Percentiles rank a stretch among this genome's conserved stretches.
Evolutionary conservation across 352 stramenopile genomes (phyloP).

Genomic region (Phytopythium aichiense): DNA sequence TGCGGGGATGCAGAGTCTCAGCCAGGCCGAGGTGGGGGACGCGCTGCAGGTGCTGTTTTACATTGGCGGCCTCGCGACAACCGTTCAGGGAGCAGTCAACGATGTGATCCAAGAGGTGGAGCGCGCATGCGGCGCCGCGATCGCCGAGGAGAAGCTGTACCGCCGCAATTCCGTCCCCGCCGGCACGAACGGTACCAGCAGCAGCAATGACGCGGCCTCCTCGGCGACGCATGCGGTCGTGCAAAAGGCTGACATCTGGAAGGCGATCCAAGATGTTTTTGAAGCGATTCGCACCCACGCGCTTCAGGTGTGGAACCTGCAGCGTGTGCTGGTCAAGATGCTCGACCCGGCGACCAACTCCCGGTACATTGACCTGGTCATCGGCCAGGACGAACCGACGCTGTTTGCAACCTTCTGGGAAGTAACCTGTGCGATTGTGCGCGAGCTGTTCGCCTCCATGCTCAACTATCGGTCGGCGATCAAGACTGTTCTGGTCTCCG

Average conservation of each 20-base stretch:
- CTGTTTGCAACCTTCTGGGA: constrained; percentile 87
- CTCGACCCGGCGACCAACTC: constrained; percentile 33
- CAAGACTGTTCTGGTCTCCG: constrained; percentile 67
- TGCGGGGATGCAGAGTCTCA: constrained; percentile 47
- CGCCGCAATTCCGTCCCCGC: constrained; percentile 11
- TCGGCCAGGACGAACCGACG: constrained; percentile 68
- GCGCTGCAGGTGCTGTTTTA: constrained; percentile 81
- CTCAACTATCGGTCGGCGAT: constrained; percentile 51
- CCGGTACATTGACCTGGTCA: constrained; percentile 68
- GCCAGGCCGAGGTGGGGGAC: constrained; percentile 65
- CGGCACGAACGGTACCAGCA: constrained; percentile 10
- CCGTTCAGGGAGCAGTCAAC: constrained; percentile 72
- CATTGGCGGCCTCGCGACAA: constrained; percentile 52
- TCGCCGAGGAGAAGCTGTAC: constrained; percentile 64
- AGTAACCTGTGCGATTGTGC: constrained; percentile 71
- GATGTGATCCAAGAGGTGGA: constrained; percentile 83
- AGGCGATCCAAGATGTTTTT: constrained; percentile 77
- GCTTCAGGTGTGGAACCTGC: constrained; percentile 83
- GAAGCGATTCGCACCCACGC: constrained; percentile 60
- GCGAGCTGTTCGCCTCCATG: constrained; percentile 63
- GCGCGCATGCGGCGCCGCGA: constrained; percentile 46
- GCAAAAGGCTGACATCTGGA: constrained; percentile 77
- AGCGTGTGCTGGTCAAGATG: constrained; percentile 85
- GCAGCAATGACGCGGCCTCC: constrained; percentile 20
- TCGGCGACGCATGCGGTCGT: constrained; percentile 16